Percentiles rank a stretch among this genome's conserved stretches.
These are phyloP conservation scores for Eimeria falciformis DNA, from an alignment of 169 alveolate species.

Conservation along the genomic window DNA sequence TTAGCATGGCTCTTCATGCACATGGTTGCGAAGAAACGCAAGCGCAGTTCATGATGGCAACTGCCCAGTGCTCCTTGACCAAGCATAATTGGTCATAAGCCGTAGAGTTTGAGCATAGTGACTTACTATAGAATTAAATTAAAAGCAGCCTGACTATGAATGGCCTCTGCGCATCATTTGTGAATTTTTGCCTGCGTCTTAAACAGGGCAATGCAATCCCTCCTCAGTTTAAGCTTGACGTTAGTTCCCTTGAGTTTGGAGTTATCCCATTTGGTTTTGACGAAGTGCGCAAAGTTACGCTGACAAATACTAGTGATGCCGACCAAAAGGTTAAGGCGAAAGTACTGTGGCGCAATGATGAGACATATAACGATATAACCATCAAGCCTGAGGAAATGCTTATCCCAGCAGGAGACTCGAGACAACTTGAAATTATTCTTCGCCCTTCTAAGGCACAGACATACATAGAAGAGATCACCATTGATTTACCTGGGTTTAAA, in stretches of 20 bases:
- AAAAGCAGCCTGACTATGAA: too few species aligned
- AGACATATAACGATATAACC: conserved; percentile 49
- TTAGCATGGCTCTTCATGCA: too few species aligned
- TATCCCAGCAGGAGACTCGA: conserved; percentile 41
- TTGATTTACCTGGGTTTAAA: conserved; percentile 46
- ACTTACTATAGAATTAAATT: too few species aligned
- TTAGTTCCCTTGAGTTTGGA: conserved; percentile 93
- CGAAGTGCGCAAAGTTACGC: conserved; percentile 88
- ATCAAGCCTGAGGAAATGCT: conserved; percentile 9
- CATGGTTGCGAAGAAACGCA: too few species aligned
- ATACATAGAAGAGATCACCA: conserved; percentile 60
- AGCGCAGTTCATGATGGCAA: too few species aligned
- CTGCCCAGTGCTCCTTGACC: too few species aligned
- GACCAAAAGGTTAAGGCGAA: conserved; percentile 42
- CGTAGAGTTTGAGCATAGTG: too few species aligned
- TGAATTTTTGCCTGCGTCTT: too few species aligned
- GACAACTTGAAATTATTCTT: conserved; percentile 13
- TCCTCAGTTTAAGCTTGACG: conserved; percentile 94
- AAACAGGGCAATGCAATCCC: conserved; percentile 93
- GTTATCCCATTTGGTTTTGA: conserved; percentile 93
- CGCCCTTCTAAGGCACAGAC: conserved; percentile 67
- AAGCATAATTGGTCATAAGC: too few species aligned
- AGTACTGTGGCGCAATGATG: conserved; percentile 32
- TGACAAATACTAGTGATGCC: conserved; percentile 93
- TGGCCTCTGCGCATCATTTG: too few species aligned